Percentiles rank a stretch among this genome's conserved stretches.
Evolutionary conservation across 768 basidiomycete genomes (phyloP).

Genomic region (Cantharellus anzutake): DNA sequence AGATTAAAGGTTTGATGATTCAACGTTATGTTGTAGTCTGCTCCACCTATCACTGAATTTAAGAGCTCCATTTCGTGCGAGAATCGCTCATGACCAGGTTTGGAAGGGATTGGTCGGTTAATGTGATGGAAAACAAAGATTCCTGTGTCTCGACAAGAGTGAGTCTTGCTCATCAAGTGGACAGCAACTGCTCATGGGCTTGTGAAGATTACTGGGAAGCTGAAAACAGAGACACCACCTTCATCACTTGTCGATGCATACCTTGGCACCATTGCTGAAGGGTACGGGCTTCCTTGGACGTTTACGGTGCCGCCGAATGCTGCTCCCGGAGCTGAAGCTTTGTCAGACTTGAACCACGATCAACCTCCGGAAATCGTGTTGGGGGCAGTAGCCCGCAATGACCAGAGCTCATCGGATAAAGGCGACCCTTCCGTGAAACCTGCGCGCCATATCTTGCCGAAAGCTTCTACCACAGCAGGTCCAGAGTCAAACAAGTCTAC

Average conservation of each 20-base stretch:
- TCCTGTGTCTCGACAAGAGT: conserved; percentile 71
- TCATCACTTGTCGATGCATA: conserved; percentile 70
- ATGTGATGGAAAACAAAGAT: conserved; percentile 74
- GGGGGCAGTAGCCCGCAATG: background rate
- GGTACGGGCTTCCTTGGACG: conserved; percentile 58
- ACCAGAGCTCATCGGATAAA: conserved; percentile 4
- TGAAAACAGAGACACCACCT: conserved; percentile 49
- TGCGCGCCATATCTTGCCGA: conserved; percentile 13
- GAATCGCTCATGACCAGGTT: conserved; percentile 95
- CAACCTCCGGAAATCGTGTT: background rate
- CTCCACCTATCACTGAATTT: background rate
- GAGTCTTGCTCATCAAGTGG: conserved; percentile 14
- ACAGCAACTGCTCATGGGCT: background rate
- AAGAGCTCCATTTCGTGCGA: conserved; percentile 77
- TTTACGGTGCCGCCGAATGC: conserved; percentile 16
- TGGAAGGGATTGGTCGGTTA: conserved; percentile 72
- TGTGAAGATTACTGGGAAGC: conserved; percentile 53
- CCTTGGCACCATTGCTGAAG: conserved; percentile 73
- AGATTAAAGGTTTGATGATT: conserved; percentile 48
- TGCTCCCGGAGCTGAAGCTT: conserved; percentile 16
- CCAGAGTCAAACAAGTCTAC: conserved; percentile 25
- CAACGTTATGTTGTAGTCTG: too few relatives aligned
- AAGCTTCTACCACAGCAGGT: conserved; percentile 33
- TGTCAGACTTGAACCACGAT: background rate
- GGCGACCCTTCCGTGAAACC: conserved; percentile 1